Conservation (phyloP, 805 yeast genomes). For the Maudiozyma pseudohumilis region DNA sequence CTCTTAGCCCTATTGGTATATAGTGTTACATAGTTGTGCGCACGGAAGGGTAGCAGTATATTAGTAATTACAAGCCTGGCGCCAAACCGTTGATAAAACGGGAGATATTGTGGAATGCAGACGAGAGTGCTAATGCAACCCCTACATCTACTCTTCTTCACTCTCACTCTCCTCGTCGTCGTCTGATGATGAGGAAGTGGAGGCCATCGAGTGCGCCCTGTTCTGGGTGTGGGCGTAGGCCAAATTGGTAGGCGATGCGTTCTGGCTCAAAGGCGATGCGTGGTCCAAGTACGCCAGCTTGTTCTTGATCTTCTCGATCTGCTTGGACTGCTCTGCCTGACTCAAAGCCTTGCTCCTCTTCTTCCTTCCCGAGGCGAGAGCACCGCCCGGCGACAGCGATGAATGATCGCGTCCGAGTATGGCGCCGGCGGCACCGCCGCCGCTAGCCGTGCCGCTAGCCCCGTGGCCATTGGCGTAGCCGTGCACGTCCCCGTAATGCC, state of each 20-base stretch:
- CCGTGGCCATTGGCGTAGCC: constrained; percentile 17
- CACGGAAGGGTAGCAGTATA: not conserved
- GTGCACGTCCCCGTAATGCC: constrained; percentile 29
- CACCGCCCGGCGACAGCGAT: constrained; percentile 23
- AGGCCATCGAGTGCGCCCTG: constrained; percentile 7
- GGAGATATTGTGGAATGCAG: not conserved
- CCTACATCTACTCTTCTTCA: constrained; percentile 48
- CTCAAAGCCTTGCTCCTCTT: constrained; percentile 48
- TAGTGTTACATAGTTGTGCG: too few species aligned
- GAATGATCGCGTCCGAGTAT: constrained; percentile 15
- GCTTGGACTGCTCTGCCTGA: constrained; percentile 56
- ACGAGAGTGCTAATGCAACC: not conserved
- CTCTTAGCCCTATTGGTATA: too few species aligned
- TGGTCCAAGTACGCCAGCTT: constrained; percentile 66
- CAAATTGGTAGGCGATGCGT: constrained; percentile 31
- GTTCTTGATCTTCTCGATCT: constrained; percentile 61
- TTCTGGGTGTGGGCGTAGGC: too few species aligned
- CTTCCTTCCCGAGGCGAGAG: constrained; percentile 19
- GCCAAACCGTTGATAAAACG: not conserved
- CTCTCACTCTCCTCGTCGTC: constrained; percentile 50
- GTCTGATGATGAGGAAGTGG: constrained; percentile 21
- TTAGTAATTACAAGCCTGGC: constrained; percentile 1
- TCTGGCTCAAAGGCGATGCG: constrained; percentile 37
- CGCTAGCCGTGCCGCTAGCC: too few species aligned
- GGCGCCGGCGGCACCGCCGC: too few species aligned